Base-by-base conservation (phyloP, 352 stramenopile species). In the Phytophthora syringae region DNA sequence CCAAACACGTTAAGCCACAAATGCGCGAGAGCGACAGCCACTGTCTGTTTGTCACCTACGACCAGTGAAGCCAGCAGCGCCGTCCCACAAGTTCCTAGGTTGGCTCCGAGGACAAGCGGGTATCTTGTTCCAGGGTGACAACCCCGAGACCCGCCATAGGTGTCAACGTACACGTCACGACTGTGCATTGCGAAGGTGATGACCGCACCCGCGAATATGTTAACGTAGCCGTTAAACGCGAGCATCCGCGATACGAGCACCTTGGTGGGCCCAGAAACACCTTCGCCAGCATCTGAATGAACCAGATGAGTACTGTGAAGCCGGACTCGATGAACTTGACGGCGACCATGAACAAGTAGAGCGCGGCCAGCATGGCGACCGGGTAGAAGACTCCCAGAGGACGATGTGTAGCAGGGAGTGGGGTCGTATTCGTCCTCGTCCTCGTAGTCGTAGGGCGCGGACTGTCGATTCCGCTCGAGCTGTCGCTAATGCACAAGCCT, bases 1-100 rank as follows among this genome's bases (percentile, higher is more conserved):
- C 92, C 91, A 47, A 88, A 88, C 13, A 97, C 59, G 67, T 98
- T 98, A 78, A 98, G 97, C 64, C 93, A 95, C 22, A 97, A 80
- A 64, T 98, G 92, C 16, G 78, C 78, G 24, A 98, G 76, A 48
- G 90, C 93, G 20, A 98, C 83, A 57, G 95, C 87, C 47, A 97
- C 80, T 4, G 85, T 72, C 22, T 90, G 60, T 0, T 72, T 62
- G 36, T 85, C 90, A 28, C 76, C 79, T 39, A 88, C 90, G 18
- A 98, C 90, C 27, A 97, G 59, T 13, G 91, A 77, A 43, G 92
- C 89, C 18, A 98, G 60, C 32, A 98, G 55, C n/a, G 78, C 89
- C 45, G 90, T 97, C 7, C 88, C 73, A 5, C 89, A 97, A 18
- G 93, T 97, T 22, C 92, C 93, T 53, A 98, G 76, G 63, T 98